Conservation (phyloP, 2,329 filamentous ascomycete species). For the Chaetomiaceae sp. region DNA sequence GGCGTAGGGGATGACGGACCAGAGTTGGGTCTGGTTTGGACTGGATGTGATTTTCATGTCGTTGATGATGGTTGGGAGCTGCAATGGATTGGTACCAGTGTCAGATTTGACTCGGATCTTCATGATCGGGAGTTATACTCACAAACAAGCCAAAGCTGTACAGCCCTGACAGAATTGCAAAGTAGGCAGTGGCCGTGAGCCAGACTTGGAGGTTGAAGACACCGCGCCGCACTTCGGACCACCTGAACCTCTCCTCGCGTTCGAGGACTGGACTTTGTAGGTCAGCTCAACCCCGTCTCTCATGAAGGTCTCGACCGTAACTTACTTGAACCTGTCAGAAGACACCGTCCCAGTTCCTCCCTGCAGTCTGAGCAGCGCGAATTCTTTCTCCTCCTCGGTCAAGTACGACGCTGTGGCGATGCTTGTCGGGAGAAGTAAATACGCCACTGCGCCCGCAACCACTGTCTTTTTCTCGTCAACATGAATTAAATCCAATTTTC, state of each 20-base stretch:
- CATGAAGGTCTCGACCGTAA: not conserved
- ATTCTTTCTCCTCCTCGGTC: not conserved
- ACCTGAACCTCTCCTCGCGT: slow-evolving; percentile 54
- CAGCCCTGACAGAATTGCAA: slow-evolving; percentile 42
- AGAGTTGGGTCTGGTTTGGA: slow-evolving; percentile 55
- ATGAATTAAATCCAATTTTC: not conserved
- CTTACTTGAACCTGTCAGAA: slow-evolving; percentile 1
- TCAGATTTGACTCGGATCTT: too few relatives aligned
- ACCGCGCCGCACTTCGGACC: slow-evolving; percentile 58
- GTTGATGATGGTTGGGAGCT: slow-evolving; percentile 49
- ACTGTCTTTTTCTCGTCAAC: not conserved
- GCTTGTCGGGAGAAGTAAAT: slow-evolving; percentile 2
- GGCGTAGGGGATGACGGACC: slow-evolving; percentile 62
- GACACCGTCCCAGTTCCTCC: not conserved
- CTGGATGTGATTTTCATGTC: slow-evolving; percentile 41
- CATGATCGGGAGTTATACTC: too few relatives aligned
- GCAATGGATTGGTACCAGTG: too few relatives aligned
- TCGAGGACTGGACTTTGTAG: slow-evolving; percentile 28
- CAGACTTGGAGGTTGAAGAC: slow-evolving; percentile 42
- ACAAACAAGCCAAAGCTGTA: slow-evolving; percentile 8
- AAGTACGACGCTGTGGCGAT: not conserved
- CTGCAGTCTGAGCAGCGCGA: slow-evolving; percentile 1
- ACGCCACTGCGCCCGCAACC: not conserved
- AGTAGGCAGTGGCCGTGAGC: slow-evolving; percentile 34
- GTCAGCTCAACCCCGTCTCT: too few relatives aligned